These are phyloP conservation scores for Dryas integrifolia DNA, from an alignment of 331 rosid genomes.

Conservation along the genomic window DNA sequence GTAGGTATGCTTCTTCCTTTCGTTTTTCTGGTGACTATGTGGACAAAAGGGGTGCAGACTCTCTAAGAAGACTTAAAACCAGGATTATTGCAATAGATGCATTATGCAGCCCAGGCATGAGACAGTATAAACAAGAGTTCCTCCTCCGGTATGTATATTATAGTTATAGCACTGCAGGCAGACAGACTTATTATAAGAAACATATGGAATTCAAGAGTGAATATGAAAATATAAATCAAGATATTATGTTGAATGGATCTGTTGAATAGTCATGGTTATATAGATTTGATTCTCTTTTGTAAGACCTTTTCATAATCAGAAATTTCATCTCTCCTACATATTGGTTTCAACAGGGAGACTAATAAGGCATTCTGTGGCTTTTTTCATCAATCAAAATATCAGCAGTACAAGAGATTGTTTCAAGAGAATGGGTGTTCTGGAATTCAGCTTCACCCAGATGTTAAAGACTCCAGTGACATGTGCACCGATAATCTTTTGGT, in stretches of 20 bases:
- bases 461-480: slow-evolving; percentile 12
- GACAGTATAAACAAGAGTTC: slow-evolving; percentile 58
- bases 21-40: slow-evolving; percentile 68
- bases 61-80: slow-evolving; percentile 71
- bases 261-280: not conserved
- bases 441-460: slow-evolving; percentile 13
- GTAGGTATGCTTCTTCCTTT: slow-evolving; percentile 84
- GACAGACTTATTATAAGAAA: not conserved
- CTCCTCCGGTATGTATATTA: slow-evolving; percentile 68
- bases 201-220: not conserved
- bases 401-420: slow-evolving; percentile 37
- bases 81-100: slow-evolving; percentile 85
- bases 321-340: slow-evolving; percentile 20
- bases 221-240: not conserved
- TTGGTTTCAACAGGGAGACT: slow-evolving; percentile 66
- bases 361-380: slow-evolving; percentile 94
- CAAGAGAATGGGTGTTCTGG: slow-evolving; percentile 33
- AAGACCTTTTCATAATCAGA: slow-evolving; percentile 2
- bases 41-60: slow-evolving; percentile 58
- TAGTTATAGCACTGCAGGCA: not conserved
- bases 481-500: slow-evolving; percentile 21
- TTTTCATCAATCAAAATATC: slow-evolving; percentile 43
- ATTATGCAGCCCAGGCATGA: slow-evolving; percentile 66
- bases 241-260: not conserved
- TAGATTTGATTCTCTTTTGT: not conserved